phyloP scores from a whole-genome alignment of 768 basidiomycete genomes.

The Podaxis carcinomalis region DNA sequence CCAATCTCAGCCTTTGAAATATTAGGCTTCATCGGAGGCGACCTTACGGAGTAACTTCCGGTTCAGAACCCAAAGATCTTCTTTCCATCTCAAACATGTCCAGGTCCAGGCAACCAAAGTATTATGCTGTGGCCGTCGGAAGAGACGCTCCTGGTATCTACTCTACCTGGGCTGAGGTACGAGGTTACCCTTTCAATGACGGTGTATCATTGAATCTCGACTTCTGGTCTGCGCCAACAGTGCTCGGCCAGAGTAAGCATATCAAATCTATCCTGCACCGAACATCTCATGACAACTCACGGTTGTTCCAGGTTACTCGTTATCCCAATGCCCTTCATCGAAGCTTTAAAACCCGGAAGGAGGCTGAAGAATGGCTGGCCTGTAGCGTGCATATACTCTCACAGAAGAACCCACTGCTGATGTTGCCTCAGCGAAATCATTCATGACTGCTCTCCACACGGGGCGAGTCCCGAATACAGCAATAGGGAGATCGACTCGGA shows the following conservation, averaged over 20 bases:
- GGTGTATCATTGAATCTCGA: neutral
- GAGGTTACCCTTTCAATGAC: slow-evolving; percentile 11
- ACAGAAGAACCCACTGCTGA: neutral
- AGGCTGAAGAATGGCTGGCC: slow-evolving; percentile 52
- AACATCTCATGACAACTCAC: neutral
- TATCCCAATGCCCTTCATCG: slow-evolving; percentile 50
- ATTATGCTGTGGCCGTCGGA: slow-evolving; percentile 59
- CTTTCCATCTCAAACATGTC: slow-evolving; percentile 18
- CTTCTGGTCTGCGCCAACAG: slow-evolving; percentile 20
- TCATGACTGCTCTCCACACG: neutral
- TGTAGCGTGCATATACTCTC: slow-evolving; percentile 16
- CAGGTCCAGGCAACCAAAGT: slow-evolving; percentile 34
- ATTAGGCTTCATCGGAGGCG: neutral
- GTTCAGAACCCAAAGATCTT: neutral
- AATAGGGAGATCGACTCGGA: neutral
- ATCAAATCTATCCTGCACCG: neutral
- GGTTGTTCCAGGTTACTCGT: slow-evolving; percentile 38
- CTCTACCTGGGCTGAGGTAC: slow-evolving; percentile 55
- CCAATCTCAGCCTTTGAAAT: too few species aligned
- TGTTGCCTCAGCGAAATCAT: neutral
- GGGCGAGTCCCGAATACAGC: neutral
- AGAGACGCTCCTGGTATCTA: slow-evolving; percentile 57
- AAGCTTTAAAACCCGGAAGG: slow-evolving; percentile 38
- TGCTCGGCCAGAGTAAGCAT: slow-evolving; percentile 41
- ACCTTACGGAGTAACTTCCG: neutral